Evolutionary conservation across 805 yeast species (phyloP).

Genomic region (Lipomyces sp.): DNA sequence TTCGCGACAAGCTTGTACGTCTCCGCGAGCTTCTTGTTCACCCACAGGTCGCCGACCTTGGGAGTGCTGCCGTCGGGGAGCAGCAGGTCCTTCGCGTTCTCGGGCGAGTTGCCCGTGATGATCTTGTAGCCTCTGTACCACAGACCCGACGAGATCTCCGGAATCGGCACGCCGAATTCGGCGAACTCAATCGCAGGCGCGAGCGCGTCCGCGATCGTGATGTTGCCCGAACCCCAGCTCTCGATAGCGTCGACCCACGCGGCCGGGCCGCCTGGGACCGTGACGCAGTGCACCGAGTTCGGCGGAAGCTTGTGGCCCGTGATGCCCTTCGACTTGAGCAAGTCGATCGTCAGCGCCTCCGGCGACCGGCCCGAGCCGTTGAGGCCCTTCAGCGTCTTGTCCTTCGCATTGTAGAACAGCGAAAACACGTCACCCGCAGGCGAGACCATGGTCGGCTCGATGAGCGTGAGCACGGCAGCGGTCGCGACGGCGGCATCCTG

Average conservation of each 20-base stretch:
- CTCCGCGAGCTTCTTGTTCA: conserved; percentile 52
- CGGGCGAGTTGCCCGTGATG: conserved; percentile 36
- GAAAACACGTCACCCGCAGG: conserved; percentile 52
- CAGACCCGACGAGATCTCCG: conserved; percentile 52
- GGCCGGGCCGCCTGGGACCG: conserved; percentile 77
- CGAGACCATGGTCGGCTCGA: conserved; percentile 44
- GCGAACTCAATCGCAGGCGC: conserved; percentile 69
- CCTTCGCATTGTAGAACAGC: conserved; percentile 51
- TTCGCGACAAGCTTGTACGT: conserved; percentile 52
- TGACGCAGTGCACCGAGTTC: conserved; percentile 56
- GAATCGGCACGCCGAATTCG: conserved; percentile 62
- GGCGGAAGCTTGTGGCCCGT: conserved; percentile 49
- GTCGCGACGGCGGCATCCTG: conserved; percentile 44
- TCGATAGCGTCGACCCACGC: conserved; percentile 73
- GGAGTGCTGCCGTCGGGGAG: conserved; percentile 47
- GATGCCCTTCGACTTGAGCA: conserved; percentile 46
- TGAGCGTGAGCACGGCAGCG: conserved; percentile 40
- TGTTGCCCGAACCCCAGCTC: conserved; percentile 69
- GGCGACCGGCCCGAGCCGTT: conserved; percentile 79
- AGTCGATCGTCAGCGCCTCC: conserved; percentile 46
- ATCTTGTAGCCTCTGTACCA: conserved; percentile 51
- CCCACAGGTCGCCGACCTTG: conserved; percentile 54
- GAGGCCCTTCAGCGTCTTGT: conserved; percentile 57
- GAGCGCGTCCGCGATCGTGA: conserved; percentile 54
- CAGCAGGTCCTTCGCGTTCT: conserved; percentile 38